phyloP scores from a whole-genome alignment of 352 stramenopile species.

The Phytophthora vignae region DNA sequence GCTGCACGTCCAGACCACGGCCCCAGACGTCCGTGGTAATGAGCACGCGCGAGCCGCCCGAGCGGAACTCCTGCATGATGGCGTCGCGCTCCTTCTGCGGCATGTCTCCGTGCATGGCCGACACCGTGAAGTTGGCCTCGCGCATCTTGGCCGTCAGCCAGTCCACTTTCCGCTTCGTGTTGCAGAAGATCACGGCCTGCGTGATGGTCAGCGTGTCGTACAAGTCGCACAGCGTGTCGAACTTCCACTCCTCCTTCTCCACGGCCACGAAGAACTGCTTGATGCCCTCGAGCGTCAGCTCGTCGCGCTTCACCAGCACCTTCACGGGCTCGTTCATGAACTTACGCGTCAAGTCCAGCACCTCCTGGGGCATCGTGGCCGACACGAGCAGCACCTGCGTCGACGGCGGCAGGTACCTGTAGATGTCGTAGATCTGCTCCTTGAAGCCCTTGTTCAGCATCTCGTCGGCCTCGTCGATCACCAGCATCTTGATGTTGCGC shows the following conservation, averaged over 20 bases:
- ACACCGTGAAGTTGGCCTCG: slow-evolving; percentile 97
- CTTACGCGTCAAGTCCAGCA: slow-evolving; percentile 96
- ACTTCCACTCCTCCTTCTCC: slow-evolving; percentile 99
- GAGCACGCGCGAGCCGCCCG: slow-evolving; percentile 94
- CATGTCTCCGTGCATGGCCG: slow-evolving; percentile 98
- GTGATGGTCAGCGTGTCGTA: slow-evolving; percentile 99
- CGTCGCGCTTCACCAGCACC: slow-evolving; percentile 97
- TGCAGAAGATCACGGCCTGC: slow-evolving; percentile 99
- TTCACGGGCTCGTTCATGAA: slow-evolving; percentile 99
- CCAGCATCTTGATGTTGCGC: slow-evolving; percentile 93
- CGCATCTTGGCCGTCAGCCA: slow-evolving; percentile 97
- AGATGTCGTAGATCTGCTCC: slow-evolving; percentile 99
- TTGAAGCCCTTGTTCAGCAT: slow-evolving; percentile 99
- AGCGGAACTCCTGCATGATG: slow-evolving; percentile 98
- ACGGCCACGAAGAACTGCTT: slow-evolving; percentile 99
- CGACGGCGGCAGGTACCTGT: slow-evolving; percentile 91
- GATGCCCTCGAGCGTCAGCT: slow-evolving; percentile 97
- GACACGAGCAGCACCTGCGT: slow-evolving; percentile 96
- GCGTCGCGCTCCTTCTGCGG: slow-evolving; percentile 94
- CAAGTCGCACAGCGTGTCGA: slow-evolving; percentile 98
- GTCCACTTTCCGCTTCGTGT: slow-evolving; percentile 98
- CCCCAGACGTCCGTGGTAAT: slow-evolving; percentile 98
- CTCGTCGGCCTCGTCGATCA: slow-evolving; percentile 99
- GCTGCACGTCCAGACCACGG: slow-evolving; percentile 97
- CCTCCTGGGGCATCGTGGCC: slow-evolving; percentile 94